Percentiles rank a stretch among this genome's conserved stretches.
Evolutionary conservation across 1,284 basidiomycete species (phyloP).

Genomic region (Apiotrichum laibachii): DNA sequence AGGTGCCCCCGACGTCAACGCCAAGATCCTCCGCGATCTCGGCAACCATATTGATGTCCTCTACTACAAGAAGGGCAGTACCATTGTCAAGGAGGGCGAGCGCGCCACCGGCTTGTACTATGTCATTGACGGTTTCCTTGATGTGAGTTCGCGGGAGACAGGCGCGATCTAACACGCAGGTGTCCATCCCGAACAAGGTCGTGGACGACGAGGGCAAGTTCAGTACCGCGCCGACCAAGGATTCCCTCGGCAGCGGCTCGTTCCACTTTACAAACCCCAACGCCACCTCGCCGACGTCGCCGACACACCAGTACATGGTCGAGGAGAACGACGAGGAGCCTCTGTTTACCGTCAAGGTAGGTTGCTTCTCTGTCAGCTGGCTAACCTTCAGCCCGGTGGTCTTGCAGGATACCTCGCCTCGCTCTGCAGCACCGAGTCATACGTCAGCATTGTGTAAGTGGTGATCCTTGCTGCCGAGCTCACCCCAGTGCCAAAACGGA

Average conservation of each 20-base stretch:
- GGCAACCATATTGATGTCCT: constrained; percentile 96
- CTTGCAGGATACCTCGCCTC: constrained; percentile 98
- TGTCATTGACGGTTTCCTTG: constrained; percentile 95
- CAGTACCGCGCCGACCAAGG: no score
- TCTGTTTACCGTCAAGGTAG: constrained; percentile 80
- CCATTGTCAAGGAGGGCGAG: constrained; percentile 86
- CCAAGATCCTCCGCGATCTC: constrained; percentile 59
- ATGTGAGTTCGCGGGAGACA: constrained; percentile 57
- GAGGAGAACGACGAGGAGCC: constrained; percentile 53
- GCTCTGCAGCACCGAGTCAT: constrained; percentile 84
- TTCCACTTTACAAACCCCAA: neutral
- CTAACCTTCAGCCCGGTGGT: constrained; percentile 73
- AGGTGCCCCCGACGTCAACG: constrained; percentile 22
- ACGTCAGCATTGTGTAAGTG: constrained; percentile 73
- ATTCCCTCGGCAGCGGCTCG: neutral
- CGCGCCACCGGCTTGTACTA: constrained; percentile 78
- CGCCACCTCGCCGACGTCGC: neutral
- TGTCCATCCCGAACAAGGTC: constrained; percentile 23
- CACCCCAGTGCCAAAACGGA: constrained; percentile 80
- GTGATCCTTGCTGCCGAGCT: neutral
- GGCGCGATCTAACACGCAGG: constrained; percentile 5
- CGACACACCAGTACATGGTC: neutral
- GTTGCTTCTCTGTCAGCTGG: neutral
- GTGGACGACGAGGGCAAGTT: constrained; percentile 17
- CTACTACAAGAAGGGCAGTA: constrained; percentile 83